Base-by-base conservation (phyloP, 371 early-diverging fungal genomes). In the Amoeboaphelidium protococcarum region DNA sequence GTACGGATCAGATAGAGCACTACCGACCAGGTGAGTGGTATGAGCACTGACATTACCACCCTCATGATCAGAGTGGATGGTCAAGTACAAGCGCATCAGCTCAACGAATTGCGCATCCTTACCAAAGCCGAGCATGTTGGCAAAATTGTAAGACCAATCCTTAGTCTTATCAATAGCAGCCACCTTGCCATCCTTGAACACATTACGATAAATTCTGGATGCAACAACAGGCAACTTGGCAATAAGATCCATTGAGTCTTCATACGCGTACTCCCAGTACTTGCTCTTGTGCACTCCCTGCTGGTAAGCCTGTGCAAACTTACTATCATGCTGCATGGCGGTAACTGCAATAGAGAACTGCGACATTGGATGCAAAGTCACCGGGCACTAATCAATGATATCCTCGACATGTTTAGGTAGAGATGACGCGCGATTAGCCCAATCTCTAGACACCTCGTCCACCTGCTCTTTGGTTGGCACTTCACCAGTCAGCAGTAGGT, bases 41-140 rank as follows among this genome's bases (percentile, higher is more conserved):
- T 70, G 70, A 42, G 52, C 85, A 46, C 77, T 86, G 67, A 91
- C 96, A 68, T 95, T 95, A 55, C 96, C 96, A 67, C 96, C 96
- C 73, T 95, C 96, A 77, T 95, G 96, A 67, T 95, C 96, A 56
- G 90, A 84, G 82, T 95, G 96, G 64, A 95, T 92, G 63, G 86
- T 85, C 60, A 95, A 71, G 75, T 95, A 95, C 51, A 95, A 70
- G 56, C 94, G 83, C 84, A 95, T 83, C 59, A 95, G 74, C 63
- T 95, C 92, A 52, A 82, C 71, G 63, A 95, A 95, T n/a, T n/a
- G n/a, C 58, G 78, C 76, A 67, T 77, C 82, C 52, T 79, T 71
- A 31, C 70, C 73, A 71, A 71, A 92, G 50, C 96, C 96, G 42
- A 95, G 73, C 47, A 89, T 69, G 61, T 72, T 71, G 61, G 94